Conservation (phyloP, 2,329 filamentous ascomycete genomes). For the Pseudomassariella vexata region DNA sequence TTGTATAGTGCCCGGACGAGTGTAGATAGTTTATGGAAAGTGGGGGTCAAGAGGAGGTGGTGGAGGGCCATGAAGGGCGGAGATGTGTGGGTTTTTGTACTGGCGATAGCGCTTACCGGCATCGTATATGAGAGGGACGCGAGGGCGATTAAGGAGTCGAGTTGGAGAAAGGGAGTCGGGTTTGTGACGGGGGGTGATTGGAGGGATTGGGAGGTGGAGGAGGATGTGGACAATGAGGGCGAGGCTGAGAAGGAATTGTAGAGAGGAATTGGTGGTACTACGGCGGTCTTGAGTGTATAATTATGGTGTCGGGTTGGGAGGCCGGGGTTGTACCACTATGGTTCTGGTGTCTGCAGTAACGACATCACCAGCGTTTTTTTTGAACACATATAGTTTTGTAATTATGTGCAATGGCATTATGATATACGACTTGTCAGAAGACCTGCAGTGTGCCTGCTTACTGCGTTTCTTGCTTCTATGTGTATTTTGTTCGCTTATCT, state of each 20-base stretch:
- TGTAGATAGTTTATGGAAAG: slow-evolving; percentile 83
- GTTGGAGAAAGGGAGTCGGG: slow-evolving; percentile 66
- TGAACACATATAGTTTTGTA: too few species aligned
- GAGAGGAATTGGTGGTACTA: not conserved
- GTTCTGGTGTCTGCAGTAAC: too few species aligned
- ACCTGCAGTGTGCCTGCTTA: too few species aligned
- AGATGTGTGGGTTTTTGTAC: slow-evolving; percentile 78
- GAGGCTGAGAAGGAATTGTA: slow-evolving; percentile 8
- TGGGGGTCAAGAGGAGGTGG: slow-evolving; percentile 83
- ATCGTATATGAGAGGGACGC: slow-evolving; percentile 70
- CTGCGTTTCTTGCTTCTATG: too few species aligned
- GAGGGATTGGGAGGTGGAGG: slow-evolving; percentile 57
- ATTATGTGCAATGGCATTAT: too few species aligned
- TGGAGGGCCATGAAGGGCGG: slow-evolving; percentile 79
- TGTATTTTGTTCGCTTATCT: too few species aligned
- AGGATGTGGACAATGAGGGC: slow-evolving; percentile 40
- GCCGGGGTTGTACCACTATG: too few species aligned
- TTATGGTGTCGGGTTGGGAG: too few species aligned
- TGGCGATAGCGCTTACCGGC: slow-evolving; percentile 72
- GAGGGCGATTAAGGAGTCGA: slow-evolving; percentile 58
- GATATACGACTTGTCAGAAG: too few species aligned
- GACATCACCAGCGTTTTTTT: too few species aligned
- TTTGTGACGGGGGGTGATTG: slow-evolving; percentile 73
- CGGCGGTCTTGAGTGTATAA: too few species aligned
- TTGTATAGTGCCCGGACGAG: slow-evolving; percentile 74